Evolutionary conservation across 108 stramenopile species (phyloP), one percentile per base, ranked within the genome.

Genomic region (Seminavis robusta): DNA sequence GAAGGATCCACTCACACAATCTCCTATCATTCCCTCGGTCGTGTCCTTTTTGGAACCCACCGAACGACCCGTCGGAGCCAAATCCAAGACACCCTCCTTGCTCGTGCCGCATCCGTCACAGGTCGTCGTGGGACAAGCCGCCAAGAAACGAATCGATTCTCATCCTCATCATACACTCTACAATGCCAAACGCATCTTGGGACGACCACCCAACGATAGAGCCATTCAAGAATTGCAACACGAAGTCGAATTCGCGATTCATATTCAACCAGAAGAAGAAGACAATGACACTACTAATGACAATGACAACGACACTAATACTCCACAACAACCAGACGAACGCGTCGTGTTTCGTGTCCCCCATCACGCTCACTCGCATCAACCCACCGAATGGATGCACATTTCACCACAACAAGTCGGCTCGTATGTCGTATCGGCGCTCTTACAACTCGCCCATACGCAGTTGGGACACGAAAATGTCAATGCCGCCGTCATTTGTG

Each of bases 401-500:
- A 46, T 90, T n/a, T 61, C 81, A 36, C 90, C 90, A 1, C 56
- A 76, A 20, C 80, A 86, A 50, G 81, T 92, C 3, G 90, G 90
- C 3, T 71, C 81, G 0, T 84, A 88, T 45, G 66, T 92, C 39
- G 85, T 92, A 7, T 50, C 74, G 54, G 80, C 90, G 55, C 73
- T 96, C 27, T 61, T 92, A 30, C 57, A 69, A 41, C 71, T 94
- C 13, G 76, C 88, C 0, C 52, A 79, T 7, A 29, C 53, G 5
- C 77, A 86, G 71, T 74, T 98, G 31, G 88, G 91, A 26, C 96
- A 98, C 73, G 70, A 76, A 45, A 94, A 96, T 67, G 75, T 98
- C 31, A 75, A 83, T 55, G 76, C 76, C 1, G 96, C 94, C 21
- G 96, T 98, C 3, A 94, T 98, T 69, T 93, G 94, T 25, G 95